These are phyloP conservation scores for Rhizopus stolonifer DNA, from an alignment of 371 early-diverging fungal genomes.

Conservation along the genomic window DNA sequence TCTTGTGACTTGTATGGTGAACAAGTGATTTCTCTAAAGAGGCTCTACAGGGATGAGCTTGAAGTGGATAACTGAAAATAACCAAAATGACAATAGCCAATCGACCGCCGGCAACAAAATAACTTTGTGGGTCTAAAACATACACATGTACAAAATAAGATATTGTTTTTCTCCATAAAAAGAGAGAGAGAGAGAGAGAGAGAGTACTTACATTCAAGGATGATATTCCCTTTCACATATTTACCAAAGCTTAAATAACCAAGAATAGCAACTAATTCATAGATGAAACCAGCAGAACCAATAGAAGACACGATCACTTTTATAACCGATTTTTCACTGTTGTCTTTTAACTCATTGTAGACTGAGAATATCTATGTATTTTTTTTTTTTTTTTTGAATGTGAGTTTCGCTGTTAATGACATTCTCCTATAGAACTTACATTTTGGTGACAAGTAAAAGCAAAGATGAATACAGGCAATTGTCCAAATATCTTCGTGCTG, in stretches of 20 bases:
- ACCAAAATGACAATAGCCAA: constrained; percentile 91
- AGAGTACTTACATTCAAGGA: constrained; percentile 72
- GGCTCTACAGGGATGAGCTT: constrained; percentile 94
- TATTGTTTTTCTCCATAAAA: too few relatives aligned
- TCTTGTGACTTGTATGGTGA: constrained; percentile 23
- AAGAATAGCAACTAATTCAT: constrained; percentile 88
- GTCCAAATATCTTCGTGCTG: constrained; percentile 69
- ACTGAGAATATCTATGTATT: constrained; percentile 78
- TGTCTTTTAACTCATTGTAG: constrained; percentile 89
- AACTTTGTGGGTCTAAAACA: constrained; percentile 65
- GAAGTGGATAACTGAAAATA: constrained; percentile 97
- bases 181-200: too few relatives aligned
- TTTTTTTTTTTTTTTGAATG: background rate
- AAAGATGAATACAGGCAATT: constrained; percentile 98
- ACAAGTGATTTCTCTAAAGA: constrained; percentile 84
- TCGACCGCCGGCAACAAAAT: constrained; percentile 82
- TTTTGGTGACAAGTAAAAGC: constrained; percentile 98
- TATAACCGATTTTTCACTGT: constrained; percentile 65
- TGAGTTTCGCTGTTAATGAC: too few relatives aligned
- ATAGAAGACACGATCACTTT: constrained; percentile 74
- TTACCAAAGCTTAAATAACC: constrained; percentile 96
- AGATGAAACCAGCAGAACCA: constrained; percentile 76
- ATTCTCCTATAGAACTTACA: constrained; percentile 43
- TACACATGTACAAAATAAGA: too few relatives aligned
- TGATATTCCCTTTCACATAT: constrained; percentile 84